Evolutionary conservation across 352 stramenopile species (phyloP).

Genomic region (Phytophthora sp.): DNA sequence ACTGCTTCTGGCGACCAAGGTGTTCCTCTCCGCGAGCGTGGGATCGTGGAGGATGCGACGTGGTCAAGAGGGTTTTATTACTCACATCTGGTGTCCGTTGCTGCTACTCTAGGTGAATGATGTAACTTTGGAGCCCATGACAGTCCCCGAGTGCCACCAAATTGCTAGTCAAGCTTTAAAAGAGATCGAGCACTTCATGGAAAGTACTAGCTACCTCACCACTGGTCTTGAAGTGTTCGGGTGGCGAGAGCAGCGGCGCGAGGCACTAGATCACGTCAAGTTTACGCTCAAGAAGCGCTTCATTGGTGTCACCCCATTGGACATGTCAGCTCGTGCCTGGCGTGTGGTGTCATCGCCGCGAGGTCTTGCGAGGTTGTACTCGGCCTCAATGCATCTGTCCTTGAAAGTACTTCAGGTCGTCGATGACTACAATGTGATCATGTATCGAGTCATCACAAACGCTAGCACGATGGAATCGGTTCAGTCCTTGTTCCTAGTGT

Average conservation of each 20-base stretch:
- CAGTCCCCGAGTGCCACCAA: slow-evolving; percentile 47
- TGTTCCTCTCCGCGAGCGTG: slow-evolving; percentile 16
- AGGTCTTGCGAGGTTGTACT: slow-evolving; percentile 48
- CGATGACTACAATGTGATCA: slow-evolving; percentile 68
- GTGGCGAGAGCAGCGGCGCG: slow-evolving; percentile 54
- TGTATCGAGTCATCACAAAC: slow-evolving; percentile 52
- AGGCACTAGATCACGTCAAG: slow-evolving; percentile 48
- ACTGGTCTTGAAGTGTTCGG: slow-evolving; percentile 57
- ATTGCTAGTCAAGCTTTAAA: slow-evolving; percentile 44
- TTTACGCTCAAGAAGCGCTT: slow-evolving; percentile 69
- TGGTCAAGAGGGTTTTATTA: slow-evolving; percentile 11
- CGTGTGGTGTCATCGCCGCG: slow-evolving; percentile 40
- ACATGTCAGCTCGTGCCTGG: slow-evolving; percentile 47
- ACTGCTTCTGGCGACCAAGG: too few species aligned
- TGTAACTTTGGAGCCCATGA: slow-evolving; percentile 36
- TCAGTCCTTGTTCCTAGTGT: slow-evolving; percentile 59
- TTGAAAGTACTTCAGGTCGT: slow-evolving; percentile 54
- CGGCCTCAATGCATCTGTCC: slow-evolving; percentile 48
- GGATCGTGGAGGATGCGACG: slow-evolving; percentile 13
- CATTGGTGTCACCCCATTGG: slow-evolving; percentile 28
- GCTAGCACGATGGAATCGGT: slow-evolving; percentile 26
- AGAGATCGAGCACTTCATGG: slow-evolving; percentile 50
- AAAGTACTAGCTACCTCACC: slow-evolving; percentile 49
- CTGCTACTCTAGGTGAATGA: slow-evolving; percentile 17
- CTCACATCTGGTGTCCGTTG: slow-evolving; percentile 3